Evolutionary conservation across 73 alveolate species (phyloP), one percentile per base, ranked within the genome.

Genomic region (Breviolum minutum): DNA sequence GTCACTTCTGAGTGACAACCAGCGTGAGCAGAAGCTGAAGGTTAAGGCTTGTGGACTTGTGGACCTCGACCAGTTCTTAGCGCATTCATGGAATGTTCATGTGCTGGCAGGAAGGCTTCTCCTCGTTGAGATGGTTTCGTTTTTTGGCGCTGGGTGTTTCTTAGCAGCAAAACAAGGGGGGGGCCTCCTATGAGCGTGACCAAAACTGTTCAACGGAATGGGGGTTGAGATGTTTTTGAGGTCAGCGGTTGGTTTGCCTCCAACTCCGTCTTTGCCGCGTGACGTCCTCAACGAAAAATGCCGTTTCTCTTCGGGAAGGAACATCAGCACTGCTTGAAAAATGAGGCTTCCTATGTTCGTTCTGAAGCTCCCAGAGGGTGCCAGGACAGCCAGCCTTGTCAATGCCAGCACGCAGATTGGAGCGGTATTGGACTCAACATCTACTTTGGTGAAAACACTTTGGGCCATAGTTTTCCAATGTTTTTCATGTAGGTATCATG

Each of bases 181-280:
- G 63, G 16, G 82, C n/a, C n/a, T n/a, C n/a, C n/a, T n/a, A n/a
- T n/a, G n/a, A n/a, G n/a, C n/a, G n/a, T n/a, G n/a, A n/a, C n/a
- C n/a, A n/a, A n/a, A n/a, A n/a, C n/a, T n/a, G n/a, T 8, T 8
- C 32, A 26, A n/a, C 13, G 11, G 69, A 8, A 14, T 19, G 30
- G 68, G 16, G 17, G 69, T 40, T 48, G 60, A 11, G 8, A 5
- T 3, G 62, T 19, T 48, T 68, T 60, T 24, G 16, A 88, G 95
- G 95, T 88, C 85, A 70, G 95, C 85, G 95, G 95, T 61, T 88
- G 95, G 95, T 88, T 66, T 16, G 69, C 85, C 9, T 88, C 95
- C 71, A 88, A 88, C 13, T 24, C 95, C 70, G 74, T 88, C 32
- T 88, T 88, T 26, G 95, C 95, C 32, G 19, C 95, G 95, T 71